Conservation (phyloP, 768 basidiomycete genomes). For the Termitomyces sp. region DNA sequence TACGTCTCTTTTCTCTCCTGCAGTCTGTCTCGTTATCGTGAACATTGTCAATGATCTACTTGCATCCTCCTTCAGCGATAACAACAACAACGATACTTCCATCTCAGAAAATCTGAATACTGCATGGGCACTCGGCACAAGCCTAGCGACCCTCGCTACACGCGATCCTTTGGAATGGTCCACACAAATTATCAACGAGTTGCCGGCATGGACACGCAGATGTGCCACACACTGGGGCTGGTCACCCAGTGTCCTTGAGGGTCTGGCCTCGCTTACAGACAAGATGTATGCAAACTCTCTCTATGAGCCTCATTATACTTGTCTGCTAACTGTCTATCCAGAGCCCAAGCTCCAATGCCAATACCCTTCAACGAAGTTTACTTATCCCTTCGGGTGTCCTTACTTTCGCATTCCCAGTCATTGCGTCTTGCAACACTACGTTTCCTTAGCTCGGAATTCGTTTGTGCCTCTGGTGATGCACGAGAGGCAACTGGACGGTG, state of each 20-base stretch:
- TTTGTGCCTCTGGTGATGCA: slow-evolving; percentile 41
- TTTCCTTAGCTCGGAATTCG: slow-evolving; percentile 54
- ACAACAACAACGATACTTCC: slow-evolving; percentile 21
- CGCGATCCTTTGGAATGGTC: slow-evolving; percentile 46
- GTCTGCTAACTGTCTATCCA: slow-evolving; percentile 9
- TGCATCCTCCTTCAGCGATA: background rate
- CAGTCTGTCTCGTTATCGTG: slow-evolving; percentile 41
- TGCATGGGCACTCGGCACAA: slow-evolving; percentile 61
- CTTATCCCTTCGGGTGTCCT: slow-evolving; percentile 43
- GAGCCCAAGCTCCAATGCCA: slow-evolving; percentile 28
- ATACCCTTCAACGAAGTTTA: slow-evolving; percentile 52
- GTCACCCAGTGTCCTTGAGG: slow-evolving; percentile 55
- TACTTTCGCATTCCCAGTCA: slow-evolving; percentile 72
- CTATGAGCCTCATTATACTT: background rate
- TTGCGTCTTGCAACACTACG: slow-evolving; percentile 66
- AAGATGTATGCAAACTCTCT: slow-evolving; percentile 37
- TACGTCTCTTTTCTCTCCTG: slow-evolving; percentile 47
- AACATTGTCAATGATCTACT: slow-evolving; percentile 45
- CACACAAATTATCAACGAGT: slow-evolving; percentile 35
- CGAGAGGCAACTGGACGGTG: slow-evolving; percentile 62
- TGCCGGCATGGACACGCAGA: slow-evolving; percentile 46
- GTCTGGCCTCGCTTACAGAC: slow-evolving; percentile 47
- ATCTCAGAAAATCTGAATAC: slow-evolving; percentile 26
- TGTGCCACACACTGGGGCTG: slow-evolving; percentile 54
- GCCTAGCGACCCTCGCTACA: slow-evolving; percentile 51